Conservation (phyloP, 768 basidiomycete genomes). For the Chiua virens region DNA sequence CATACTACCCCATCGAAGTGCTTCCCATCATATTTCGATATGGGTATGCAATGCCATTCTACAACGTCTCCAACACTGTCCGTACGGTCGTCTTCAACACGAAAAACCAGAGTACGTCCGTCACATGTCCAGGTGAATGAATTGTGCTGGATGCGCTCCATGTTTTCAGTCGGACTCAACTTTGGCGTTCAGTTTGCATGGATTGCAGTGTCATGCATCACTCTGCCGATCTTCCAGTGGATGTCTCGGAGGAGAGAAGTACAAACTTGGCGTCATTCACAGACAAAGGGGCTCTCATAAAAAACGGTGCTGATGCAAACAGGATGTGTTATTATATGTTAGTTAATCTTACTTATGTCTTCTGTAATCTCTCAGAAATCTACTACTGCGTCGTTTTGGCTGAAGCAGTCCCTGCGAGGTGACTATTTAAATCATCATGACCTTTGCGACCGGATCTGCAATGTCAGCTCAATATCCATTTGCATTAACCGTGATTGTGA, state of each 20-base stretch:
- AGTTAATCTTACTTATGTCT: not conserved
- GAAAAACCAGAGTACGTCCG: slow-evolving; percentile 52
- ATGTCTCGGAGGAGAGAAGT: slow-evolving; percentile 30
- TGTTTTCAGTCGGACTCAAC: slow-evolving; percentile 53
- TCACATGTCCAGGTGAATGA: not conserved
- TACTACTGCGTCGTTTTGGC: not conserved
- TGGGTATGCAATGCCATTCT: slow-evolving; percentile 72
- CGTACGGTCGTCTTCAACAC: slow-evolving; percentile 67
- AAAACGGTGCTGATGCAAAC: not conserved
- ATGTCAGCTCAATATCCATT: slow-evolving; percentile 1
- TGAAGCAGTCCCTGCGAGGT: too few species aligned
- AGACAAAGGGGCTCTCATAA: slow-evolving; percentile 4
- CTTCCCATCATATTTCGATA: slow-evolving; percentile 61
- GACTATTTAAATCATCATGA: too few species aligned
- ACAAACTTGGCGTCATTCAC: slow-evolving; percentile 17
- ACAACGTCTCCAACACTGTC: slow-evolving; percentile 61
- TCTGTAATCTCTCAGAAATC: not conserved
- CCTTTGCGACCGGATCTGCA: not conserved
- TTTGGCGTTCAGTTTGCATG: slow-evolving; percentile 61
- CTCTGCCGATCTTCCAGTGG: slow-evolving; percentile 53
- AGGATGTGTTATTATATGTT: not conserved
- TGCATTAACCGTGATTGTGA: slow-evolving; percentile 16
- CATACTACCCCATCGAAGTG: slow-evolving; percentile 55
- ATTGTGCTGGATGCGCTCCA: not conserved
- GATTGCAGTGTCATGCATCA: slow-evolving; percentile 53